These are phyloP conservation scores for Xenoacremonium recifei DNA, from an alignment of 2,329 filamentous ascomycete genomes.

Conservation along the genomic window DNA sequence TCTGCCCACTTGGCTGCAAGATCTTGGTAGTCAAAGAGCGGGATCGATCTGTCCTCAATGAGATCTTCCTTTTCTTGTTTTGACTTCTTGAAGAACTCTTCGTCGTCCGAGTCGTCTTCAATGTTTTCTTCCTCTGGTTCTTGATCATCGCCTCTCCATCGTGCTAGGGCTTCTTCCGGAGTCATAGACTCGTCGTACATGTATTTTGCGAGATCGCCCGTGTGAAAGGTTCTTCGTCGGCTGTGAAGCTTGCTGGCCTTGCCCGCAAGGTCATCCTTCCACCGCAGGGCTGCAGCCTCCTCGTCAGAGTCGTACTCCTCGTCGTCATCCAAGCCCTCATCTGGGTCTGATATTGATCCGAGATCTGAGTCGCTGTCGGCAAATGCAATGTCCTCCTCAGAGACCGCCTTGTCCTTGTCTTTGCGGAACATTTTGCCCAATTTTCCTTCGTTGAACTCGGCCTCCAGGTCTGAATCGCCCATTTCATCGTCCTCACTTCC, in stretches of 20 bases:
- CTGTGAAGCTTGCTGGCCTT: conserved; percentile 72
- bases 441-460: conserved; percentile 58
- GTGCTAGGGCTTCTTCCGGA: conserved; percentile 70
- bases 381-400: conserved; percentile 77
- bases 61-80: conserved; percentile 66
- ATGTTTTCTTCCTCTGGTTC: conserved; percentile 58
- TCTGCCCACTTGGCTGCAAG: conserved; percentile 85
- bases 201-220: conserved; percentile 78
- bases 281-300: conserved; percentile 71
- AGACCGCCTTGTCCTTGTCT: conserved; percentile 47
- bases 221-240: conserved; percentile 69
- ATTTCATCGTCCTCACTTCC: conserved; percentile 54
- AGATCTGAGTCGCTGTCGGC: conserved; percentile 97
- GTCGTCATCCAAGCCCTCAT: conserved; percentile 44
- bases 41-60: conserved; percentile 78
- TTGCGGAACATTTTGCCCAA: conserved; percentile 61
- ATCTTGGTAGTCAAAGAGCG: conserved; percentile 74
- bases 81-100: conserved; percentile 65
- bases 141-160: conserved; percentile 71
- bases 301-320: conserved; percentile 61
- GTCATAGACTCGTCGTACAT: conserved; percentile 84
- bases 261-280: conserved; percentile 85
- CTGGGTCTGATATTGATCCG: conserved; percentile 71
- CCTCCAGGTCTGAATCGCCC: conserved; percentile 51
- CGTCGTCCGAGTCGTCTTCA: conserved; percentile 55